phyloP scores from a whole-genome alignment of 352 stramenopile genomes.

The Saprolegnia parasitica region DNA sequence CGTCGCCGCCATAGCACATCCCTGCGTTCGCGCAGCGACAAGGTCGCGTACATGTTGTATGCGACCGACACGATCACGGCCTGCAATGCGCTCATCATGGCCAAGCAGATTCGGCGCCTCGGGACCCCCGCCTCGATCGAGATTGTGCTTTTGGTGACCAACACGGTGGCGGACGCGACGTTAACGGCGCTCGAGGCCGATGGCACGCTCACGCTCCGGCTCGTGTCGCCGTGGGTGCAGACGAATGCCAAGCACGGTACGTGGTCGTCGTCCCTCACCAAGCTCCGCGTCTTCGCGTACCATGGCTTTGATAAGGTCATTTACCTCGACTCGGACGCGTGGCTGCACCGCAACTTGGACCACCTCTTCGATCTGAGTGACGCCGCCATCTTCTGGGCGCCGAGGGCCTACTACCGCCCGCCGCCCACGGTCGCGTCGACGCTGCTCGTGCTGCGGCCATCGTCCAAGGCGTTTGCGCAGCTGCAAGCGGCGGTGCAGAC shows the following conservation, averaged over 20 bases:
- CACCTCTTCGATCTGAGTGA: slow-evolving; percentile 31
- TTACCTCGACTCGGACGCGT: slow-evolving; percentile 38
- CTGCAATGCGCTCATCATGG: slow-evolving; percentile 34
- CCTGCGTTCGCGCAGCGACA: neutral
- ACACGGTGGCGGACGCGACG: slow-evolving; percentile 3
- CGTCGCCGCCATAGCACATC: too few relatives aligned
- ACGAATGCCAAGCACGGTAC: slow-evolving; percentile 12
- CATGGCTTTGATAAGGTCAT: slow-evolving; percentile 39
- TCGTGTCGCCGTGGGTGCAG: slow-evolving; percentile 28
- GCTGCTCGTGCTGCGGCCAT: slow-evolving; percentile 14
- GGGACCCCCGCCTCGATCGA: slow-evolving; percentile 27
- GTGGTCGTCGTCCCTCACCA: slow-evolving; percentile 35
- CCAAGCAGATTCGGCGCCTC: slow-evolving; percentile 12
- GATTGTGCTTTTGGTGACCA: slow-evolving; percentile 33
- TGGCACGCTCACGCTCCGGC: slow-evolving; percentile 19
- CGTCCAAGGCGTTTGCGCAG: neutral
- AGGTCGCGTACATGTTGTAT: slow-evolving; percentile 36
- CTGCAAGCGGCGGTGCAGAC: neutral
- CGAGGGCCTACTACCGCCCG: slow-evolving; percentile 11
- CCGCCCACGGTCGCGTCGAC: neutral
- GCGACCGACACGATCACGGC: slow-evolving; percentile 32
- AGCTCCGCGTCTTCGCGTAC: slow-evolving; percentile 36
- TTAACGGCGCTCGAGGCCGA: slow-evolving; percentile 22
- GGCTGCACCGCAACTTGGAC: slow-evolving; percentile 39
- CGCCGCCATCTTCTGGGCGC: slow-evolving; percentile 9